A percentile compares a stretch with the other conserved stretches of the same genome.
Evolutionary conservation across 2,329 filamentous ascomycete genomes (phyloP).

Genomic region (Emergomyces orientalis): DNA sequence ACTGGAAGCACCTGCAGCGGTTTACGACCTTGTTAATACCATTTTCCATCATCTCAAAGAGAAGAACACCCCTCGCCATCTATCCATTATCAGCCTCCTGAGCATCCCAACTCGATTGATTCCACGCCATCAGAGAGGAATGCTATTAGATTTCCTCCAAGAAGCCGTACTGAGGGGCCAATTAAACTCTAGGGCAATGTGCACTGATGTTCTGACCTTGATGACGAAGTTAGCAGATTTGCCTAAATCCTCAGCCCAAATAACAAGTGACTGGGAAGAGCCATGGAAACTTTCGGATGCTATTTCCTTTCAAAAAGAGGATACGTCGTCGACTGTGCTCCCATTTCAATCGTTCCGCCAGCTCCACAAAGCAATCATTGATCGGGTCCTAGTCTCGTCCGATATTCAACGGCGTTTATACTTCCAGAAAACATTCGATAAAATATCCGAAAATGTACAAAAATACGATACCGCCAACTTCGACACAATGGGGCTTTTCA

Average conservation of each 20-base stretch:
- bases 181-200: slow-evolving; percentile 18
- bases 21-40: slow-evolving; percentile 27
- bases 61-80: slow-evolving; percentile 21
- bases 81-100: slow-evolving; percentile 30
- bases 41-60: slow-evolving; percentile 27
- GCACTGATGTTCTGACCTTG: slow-evolving; percentile 27
- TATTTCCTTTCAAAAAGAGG: slow-evolving; percentile 27
- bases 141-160: slow-evolving; percentile 28
- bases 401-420: slow-evolving; percentile 27
- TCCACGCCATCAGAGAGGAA: slow-evolving; percentile 29
- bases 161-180: slow-evolving; percentile 23
- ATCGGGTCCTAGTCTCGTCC: slow-evolving; percentile 28
- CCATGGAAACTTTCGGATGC: slow-evolving; percentile 30
- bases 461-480: slow-evolving; percentile 26
- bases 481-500: slow-evolving; percentile 30
- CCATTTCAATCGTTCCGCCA: slow-evolving; percentile 25
- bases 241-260: slow-evolving; percentile 29
- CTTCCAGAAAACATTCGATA: slow-evolving; percentile 29
- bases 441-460: slow-evolving; percentile 23
- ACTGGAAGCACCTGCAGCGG: slow-evolving; percentile 26
- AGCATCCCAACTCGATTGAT: slow-evolving; percentile 30
- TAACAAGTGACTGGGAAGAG: slow-evolving; percentile 30
- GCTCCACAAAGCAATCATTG: slow-evolving; percentile 27
- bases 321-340: slow-evolving; percentile 13
- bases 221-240: slow-evolving; percentile 34